Percentiles rank a stretch among this genome's conserved stretches.
These are phyloP conservation scores for Pestalotiopsis fici DNA, from an alignment of 2,329 filamentous ascomycete genomes.

Conservation along the genomic window DNA sequence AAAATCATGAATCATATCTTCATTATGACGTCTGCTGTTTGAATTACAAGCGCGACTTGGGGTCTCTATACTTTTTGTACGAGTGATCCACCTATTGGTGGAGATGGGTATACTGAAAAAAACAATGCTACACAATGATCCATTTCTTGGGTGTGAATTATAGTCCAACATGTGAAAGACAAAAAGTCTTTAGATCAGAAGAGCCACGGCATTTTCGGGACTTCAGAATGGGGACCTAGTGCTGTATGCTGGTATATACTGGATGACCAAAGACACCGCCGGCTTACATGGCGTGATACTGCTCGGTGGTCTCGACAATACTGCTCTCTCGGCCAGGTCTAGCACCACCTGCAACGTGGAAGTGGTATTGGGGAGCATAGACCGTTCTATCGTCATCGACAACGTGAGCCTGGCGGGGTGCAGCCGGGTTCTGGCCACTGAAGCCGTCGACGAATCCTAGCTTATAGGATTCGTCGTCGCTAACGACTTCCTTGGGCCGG, in stretches of 20 bases:
- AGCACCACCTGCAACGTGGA: neutral
- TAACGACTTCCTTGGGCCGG: neutral
- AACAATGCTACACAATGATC: neutral
- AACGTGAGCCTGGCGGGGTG: neutral
- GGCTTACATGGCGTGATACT: neutral
- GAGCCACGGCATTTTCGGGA: too few species aligned
- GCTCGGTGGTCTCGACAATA: neutral
- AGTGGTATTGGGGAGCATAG: conserved; percentile 3
- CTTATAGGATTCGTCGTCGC: neutral
- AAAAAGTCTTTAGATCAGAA: neutral
- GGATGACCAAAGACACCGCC: too few species aligned
- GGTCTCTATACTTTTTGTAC: neutral
- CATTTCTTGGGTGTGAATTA: neutral
- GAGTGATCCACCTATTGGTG: neutral
- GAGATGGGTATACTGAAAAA: neutral
- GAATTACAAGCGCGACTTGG: neutral
- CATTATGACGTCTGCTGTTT: neutral
- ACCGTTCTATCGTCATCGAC: neutral
- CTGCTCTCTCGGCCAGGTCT: neutral
- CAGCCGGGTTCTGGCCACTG: neutral
- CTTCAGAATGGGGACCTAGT: too few species aligned
- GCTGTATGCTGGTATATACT: too few species aligned
- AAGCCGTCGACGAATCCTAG: neutral
- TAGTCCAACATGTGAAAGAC: neutral
- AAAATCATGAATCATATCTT: neutral